Percentiles rank a stretch among this genome's conserved stretches.
These are phyloP conservation scores for Saturnispora dispora DNA, from an alignment of 805 yeast genomes.

Conservation along the genomic window DNA sequence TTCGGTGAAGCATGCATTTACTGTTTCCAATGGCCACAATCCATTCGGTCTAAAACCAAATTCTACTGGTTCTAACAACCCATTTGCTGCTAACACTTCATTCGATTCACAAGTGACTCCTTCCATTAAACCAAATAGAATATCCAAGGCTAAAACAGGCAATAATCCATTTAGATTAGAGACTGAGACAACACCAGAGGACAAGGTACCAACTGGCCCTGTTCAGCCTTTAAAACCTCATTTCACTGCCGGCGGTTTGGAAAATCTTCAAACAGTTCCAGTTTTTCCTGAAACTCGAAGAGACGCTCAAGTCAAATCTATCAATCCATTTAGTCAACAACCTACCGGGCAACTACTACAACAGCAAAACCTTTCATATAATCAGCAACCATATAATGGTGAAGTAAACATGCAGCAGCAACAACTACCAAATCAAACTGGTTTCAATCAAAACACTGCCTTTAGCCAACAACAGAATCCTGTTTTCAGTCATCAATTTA, in stretches of 20 bases:
- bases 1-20: neutral
- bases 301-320: conserved; percentile 9
- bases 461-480: conserved; percentile 11
- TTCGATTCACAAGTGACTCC: neutral
- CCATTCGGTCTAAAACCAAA: neutral
- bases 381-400: conserved; percentile 8
- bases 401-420: conserved; percentile 7
- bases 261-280: conserved; percentile 52
- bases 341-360: conserved; percentile 8
- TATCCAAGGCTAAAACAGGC: conserved; percentile 32
- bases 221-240: conserved; percentile 27
- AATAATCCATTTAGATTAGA: conserved; percentile 48
- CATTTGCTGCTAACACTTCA: conserved; percentile 4
- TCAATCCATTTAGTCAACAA: conserved; percentile 2
- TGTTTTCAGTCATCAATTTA: neutral
- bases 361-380: conserved; percentile 7
- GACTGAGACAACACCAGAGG: conserved; percentile 14
- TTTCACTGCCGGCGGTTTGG: conserved; percentile 69
- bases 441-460: conserved; percentile 8
- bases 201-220: conserved; percentile 15
- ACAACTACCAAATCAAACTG: neutral
- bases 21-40: neutral
- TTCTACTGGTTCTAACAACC: conserved; percentile 3
- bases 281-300: conserved; percentile 57
- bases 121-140: conserved; percentile 8